Percentiles rank a stretch among this genome's conserved stretches.
Evolutionary conservation across 306 rosid species (phyloP).

Genomic region (Cotoneaster glaucophyllus): DNA sequence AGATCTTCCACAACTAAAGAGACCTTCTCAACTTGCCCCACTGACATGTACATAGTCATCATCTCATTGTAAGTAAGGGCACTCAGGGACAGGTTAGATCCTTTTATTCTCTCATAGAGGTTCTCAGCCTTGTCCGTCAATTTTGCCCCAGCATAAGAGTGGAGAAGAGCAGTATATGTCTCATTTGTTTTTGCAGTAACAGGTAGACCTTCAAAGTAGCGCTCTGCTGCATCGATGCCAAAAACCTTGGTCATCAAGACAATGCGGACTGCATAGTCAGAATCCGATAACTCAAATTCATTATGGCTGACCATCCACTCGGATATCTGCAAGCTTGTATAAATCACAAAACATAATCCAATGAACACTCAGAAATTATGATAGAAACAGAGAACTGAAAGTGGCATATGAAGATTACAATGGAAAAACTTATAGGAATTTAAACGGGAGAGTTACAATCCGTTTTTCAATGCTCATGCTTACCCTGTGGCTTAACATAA

Average conservation of each 20-base stretch:
- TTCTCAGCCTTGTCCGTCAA: constrained; percentile 73
- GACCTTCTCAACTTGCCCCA: constrained; percentile 82
- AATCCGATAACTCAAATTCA: constrained; percentile 51
- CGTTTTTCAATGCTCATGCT: not conserved
- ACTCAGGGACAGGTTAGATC: constrained; percentile 41
- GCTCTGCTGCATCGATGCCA: constrained; percentile 85
- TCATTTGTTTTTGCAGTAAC: constrained; percentile 53
- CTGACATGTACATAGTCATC: constrained; percentile 90
- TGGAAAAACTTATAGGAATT: no score
- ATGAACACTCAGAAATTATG: not conserved
- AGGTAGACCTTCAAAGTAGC: constrained; percentile 81
- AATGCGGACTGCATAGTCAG: constrained; percentile 77
- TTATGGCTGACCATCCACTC: constrained; percentile 82
- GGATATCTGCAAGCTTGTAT: constrained; percentile 56
- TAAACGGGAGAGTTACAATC: no score
- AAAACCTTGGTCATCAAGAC: constrained; percentile 88
- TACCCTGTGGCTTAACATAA: no score
- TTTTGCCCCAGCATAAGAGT: constrained; percentile 72
- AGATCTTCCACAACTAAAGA: constrained; percentile 60
- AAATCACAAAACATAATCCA: constrained; percentile 11
- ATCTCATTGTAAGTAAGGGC: constrained; percentile 82
- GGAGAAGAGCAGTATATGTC: constrained; percentile 86
- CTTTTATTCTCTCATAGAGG: constrained; percentile 58
- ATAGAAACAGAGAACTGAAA: not conserved
- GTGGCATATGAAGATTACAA: not conserved